Percentiles rank a stretch among this genome's conserved stretches.
Evolutionary conservation across 345 rosid species (phyloP).

Genomic region (Eucalyptus pumila): DNA sequence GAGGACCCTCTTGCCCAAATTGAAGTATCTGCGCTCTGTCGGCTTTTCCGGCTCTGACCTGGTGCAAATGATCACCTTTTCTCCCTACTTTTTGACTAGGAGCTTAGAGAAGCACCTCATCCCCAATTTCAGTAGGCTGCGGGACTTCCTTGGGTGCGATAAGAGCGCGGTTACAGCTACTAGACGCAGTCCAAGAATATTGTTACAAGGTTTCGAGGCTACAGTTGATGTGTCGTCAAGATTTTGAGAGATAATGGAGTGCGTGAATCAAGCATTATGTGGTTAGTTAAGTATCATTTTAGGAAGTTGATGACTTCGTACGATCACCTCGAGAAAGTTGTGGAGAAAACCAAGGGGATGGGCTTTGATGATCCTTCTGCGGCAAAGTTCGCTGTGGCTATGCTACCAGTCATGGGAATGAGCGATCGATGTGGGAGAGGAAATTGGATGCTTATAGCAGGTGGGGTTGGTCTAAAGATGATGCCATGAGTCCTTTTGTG

Average conservation of each 20-base stretch:
- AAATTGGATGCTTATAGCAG: background rate
- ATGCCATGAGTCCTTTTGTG: background rate
- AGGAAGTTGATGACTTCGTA: background rate
- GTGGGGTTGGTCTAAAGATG: conserved; percentile 6
- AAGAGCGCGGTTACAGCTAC: background rate
- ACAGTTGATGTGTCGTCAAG: background rate
- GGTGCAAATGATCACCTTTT: background rate
- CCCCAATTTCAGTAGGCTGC: conserved; percentile 6
- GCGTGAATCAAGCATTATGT: background rate
- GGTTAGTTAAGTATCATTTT: background rate
- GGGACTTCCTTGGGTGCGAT: background rate
- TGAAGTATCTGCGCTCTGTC: conserved; percentile 13
- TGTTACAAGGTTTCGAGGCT: background rate
- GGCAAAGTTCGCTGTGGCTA: background rate
- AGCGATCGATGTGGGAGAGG: background rate
- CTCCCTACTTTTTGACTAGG: background rate
- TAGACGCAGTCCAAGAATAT: background rate
- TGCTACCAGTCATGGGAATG: background rate
- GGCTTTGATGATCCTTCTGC: conserved; percentile 2
- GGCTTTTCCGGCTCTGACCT: conserved; percentile 8
- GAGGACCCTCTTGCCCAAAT: conserved; percentile 17
- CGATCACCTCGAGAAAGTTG: background rate
- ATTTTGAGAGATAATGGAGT: conserved; percentile 5
- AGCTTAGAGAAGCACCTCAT: conserved; percentile 12
- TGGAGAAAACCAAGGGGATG: conserved; percentile 1